A percentile compares a stretch with the other conserved stretches of the same genome.
phyloP scores from a whole-genome alignment of 2,329 filamentous ascomycete species.

The Boeremia lycopersici region DNA sequence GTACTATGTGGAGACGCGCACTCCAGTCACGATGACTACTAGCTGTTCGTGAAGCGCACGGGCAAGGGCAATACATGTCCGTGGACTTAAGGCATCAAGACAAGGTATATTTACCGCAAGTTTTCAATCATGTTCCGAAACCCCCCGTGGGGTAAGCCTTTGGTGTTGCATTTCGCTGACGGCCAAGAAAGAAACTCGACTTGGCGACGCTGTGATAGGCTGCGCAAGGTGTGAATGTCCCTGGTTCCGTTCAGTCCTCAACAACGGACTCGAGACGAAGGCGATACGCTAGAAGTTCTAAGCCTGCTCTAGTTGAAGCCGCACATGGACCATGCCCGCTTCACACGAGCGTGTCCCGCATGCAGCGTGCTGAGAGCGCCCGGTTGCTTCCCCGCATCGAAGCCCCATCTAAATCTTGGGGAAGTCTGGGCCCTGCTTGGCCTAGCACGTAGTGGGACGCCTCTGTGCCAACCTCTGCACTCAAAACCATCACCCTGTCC shows the following conservation, averaged over 20 bases:
- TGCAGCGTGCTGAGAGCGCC: conserved; percentile 9
- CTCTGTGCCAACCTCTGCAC: conserved; percentile 9
- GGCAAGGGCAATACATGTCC: conserved; percentile 10
- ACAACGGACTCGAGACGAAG: conserved; percentile 26
- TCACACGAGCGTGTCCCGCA: conserved; percentile 6
- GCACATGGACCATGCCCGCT: conserved; percentile 9
- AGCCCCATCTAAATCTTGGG: conserved; percentile 24
- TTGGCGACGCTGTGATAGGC: conserved; percentile 27
- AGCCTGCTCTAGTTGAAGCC: conserved; percentile 5
- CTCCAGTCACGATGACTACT: background rate
- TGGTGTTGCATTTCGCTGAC: conserved; percentile 12
- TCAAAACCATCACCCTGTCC: conserved; percentile 18
- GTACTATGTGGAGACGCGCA: conserved; percentile 4
- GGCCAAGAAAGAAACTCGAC: conserved; percentile 24
- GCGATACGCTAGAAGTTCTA: conserved; percentile 16
- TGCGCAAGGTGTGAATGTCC: conserved; percentile 1
- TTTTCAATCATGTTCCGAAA: conserved; percentile 14
- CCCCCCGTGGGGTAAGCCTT: conserved; percentile 17
- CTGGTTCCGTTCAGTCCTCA: conserved; percentile 8
- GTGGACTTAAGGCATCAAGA: conserved; percentile 5
- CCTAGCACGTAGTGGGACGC: conserved; percentile 21
- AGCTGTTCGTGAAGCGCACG: conserved; percentile 4
- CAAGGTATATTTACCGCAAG: conserved; percentile 3
- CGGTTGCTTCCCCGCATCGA: conserved; percentile 23
- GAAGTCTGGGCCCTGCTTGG: conserved; percentile 28